Evolutionary conservation across 768 basidiomycete species (phyloP).

Genomic region (Leccinum pellstonianum): DNA sequence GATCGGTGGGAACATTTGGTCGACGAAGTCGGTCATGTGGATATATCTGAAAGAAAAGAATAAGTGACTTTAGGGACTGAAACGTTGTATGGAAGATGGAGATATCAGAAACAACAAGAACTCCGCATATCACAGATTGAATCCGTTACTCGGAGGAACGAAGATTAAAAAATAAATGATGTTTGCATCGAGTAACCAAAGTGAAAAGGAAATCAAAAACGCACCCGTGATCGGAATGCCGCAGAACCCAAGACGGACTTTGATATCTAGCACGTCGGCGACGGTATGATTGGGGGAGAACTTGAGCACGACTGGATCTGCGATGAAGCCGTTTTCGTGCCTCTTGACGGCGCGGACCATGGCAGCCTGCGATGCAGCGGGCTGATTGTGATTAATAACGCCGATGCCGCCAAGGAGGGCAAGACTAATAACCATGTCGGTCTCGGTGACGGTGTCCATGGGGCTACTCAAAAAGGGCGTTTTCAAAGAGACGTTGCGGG

Average conservation of each 20-base stretch:
- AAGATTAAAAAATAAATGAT: conserved; percentile 57
- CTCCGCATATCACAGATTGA: conserved; percentile 74
- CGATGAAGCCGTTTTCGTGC: conserved; percentile 98
- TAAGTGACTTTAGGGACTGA: conserved; percentile 19
- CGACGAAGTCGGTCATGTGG: conserved; percentile 98
- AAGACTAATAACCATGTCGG: conserved; percentile 89
- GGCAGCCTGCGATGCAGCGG: conserved; percentile 80
- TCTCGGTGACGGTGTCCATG: conserved; percentile 99
- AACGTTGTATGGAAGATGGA: conserved; percentile 1
- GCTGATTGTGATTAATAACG: conserved; percentile 96
- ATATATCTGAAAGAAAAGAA: conserved; percentile 65
- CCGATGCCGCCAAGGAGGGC: conserved; percentile 96
- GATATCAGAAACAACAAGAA: conserved; percentile 21
- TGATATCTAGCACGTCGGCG: conserved; percentile 91
- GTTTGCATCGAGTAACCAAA: conserved; percentile 45
- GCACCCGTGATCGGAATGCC: conserved; percentile 96
- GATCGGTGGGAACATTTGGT: conserved; percentile 99
- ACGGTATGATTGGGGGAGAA: conserved; percentile 74
- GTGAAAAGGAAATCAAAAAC: conserved; percentile 33
- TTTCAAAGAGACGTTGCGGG: conserved; percentile 87
- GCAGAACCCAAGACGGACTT: conserved; percentile 87
- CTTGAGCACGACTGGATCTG: conserved; percentile 76
- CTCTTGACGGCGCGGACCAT: conserved; percentile 99
- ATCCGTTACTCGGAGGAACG: conserved; percentile 85
- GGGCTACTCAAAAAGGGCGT: conserved; percentile 97